Percentiles rank a stretch among this genome's conserved stretches.
phyloP scores from a whole-genome alignment of 345 rosid genomes.

The Gossypium raimondii region DNA sequence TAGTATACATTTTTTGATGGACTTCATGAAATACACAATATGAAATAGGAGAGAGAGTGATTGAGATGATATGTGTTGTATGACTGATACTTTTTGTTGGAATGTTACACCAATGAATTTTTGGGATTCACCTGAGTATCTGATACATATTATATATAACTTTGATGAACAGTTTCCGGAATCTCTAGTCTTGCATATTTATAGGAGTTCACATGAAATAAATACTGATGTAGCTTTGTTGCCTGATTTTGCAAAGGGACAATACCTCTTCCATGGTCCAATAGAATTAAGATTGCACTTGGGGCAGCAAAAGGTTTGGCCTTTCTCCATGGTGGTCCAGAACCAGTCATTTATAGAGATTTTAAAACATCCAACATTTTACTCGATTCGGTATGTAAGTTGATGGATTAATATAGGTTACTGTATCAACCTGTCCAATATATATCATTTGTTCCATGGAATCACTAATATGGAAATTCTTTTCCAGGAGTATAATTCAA shows the following conservation, averaged over 20 bases:
- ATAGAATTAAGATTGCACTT: constrained; percentile 82
- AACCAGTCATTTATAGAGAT: constrained; percentile 95
- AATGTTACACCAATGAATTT: neutral
- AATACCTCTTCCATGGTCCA: constrained; percentile 79
- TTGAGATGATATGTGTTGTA: too few relatives aligned
- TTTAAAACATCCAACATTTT: constrained; percentile 95
- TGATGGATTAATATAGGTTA: neutral
- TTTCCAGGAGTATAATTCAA: constrained; percentile 66
- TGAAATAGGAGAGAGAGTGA: too few relatives aligned
- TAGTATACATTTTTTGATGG: too few relatives aligned
- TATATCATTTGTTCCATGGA: neutral
- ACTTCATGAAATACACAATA: too few relatives aligned
- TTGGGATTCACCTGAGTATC: neutral
- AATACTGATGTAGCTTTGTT: constrained; percentile 24
- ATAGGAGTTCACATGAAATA: constrained; percentile 6
- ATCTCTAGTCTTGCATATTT: neutral
- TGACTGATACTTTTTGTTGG: too few relatives aligned
- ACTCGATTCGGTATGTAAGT: constrained; percentile 68
- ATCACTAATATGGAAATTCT: constrained; percentile 18
- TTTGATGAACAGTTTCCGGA: neutral
- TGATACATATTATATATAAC: neutral
- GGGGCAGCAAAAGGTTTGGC: constrained; percentile 98
- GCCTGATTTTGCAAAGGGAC: constrained; percentile 47
- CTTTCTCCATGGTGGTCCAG: constrained; percentile 84
- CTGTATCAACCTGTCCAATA: neutral